Evolutionary conservation across 2,329 filamentous ascomycete genomes (phyloP).

Genomic region (Ceratocystis ficicola): DNA sequence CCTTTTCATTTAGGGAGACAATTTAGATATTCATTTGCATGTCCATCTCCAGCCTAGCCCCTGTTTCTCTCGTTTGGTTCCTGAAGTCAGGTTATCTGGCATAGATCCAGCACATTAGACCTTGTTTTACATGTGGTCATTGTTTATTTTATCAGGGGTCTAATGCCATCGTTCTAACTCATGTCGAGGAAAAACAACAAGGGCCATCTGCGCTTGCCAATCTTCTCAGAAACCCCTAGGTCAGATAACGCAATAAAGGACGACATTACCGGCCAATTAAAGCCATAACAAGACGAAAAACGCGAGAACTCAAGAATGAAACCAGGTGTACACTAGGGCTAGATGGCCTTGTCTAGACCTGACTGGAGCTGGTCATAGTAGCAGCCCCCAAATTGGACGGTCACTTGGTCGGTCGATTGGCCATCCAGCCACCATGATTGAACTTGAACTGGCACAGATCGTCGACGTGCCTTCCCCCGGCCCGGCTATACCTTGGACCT

Average conservation of each 20-base stretch:
- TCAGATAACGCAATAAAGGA: too few relatives aligned
- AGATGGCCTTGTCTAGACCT: too few relatives aligned
- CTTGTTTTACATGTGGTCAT: neutral
- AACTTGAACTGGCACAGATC: neutral
- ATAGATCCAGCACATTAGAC: neutral
- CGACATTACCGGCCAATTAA: neutral
- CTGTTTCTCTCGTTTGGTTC: neutral
- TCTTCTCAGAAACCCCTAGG: neutral
- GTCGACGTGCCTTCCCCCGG: neutral
- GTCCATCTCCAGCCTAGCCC: neutral
- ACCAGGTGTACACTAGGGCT: neutral
- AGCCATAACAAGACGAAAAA: neutral
- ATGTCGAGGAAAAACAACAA: too few relatives aligned
- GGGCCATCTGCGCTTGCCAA: too few relatives aligned
- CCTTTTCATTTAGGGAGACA: neutral
- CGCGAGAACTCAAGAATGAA: neutral
- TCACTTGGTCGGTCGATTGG: neutral
- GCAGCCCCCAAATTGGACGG: neutral
- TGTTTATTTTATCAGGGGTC: neutral
- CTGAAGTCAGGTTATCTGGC: neutral
- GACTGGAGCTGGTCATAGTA: neutral
- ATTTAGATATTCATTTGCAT: constrained; percentile 8
- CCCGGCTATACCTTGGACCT: too few relatives aligned
- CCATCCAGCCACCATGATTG: neutral
- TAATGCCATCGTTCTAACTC: too few relatives aligned